Conservation (phyloP, 257 asterid genomes). For the Verbascum thapsus region DNA sequence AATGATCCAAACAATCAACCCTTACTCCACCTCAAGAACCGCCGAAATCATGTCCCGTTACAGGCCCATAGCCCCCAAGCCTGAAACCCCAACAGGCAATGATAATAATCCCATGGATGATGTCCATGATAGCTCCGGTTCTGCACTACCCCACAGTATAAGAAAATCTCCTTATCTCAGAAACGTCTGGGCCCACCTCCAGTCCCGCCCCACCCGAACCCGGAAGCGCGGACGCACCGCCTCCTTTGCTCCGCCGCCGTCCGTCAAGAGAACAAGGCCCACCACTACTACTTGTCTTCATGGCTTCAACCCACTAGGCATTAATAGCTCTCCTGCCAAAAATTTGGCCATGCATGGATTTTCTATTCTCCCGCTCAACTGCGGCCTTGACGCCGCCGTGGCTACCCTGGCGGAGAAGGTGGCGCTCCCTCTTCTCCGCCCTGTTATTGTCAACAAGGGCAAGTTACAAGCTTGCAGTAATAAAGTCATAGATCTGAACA, state of each 20-base stretch:
- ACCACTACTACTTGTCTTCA: slow-evolving; percentile 45
- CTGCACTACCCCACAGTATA: slow-evolving; percentile 50
- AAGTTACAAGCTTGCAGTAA: neutral
- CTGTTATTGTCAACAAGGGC: neutral
- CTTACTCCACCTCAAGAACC: slow-evolving; percentile 61
- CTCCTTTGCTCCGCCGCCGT: slow-evolving; percentile 63
- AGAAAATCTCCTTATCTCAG: slow-evolving; percentile 65
- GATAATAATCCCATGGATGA: slow-evolving; percentile 22
- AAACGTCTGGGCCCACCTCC: slow-evolving; percentile 78
- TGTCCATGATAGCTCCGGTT: slow-evolving; percentile 16
- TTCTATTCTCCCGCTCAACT: slow-evolving; percentile 42
- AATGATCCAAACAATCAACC: slow-evolving; percentile 71
- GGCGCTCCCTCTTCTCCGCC: slow-evolving; percentile 50
- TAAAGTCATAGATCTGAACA: slow-evolving; percentile 58
- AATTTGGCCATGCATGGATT: slow-evolving; percentile 48
- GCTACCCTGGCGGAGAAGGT: slow-evolving; percentile 47
- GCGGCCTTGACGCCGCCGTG: slow-evolving; percentile 52
- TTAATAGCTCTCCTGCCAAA: slow-evolving; percentile 27
- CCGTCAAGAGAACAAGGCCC: slow-evolving; percentile 48
- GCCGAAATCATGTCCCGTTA: slow-evolving; percentile 93
- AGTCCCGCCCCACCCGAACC: slow-evolving; percentile 83
- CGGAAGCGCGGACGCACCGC: slow-evolving; percentile 78
- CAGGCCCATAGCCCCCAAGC: slow-evolving; percentile 93
- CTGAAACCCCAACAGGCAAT: slow-evolving; percentile 48
- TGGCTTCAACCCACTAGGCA: slow-evolving; percentile 34